Conservation (phyloP, 176 grass and related monocot genomes). For the Zoysia japonica region DNA sequence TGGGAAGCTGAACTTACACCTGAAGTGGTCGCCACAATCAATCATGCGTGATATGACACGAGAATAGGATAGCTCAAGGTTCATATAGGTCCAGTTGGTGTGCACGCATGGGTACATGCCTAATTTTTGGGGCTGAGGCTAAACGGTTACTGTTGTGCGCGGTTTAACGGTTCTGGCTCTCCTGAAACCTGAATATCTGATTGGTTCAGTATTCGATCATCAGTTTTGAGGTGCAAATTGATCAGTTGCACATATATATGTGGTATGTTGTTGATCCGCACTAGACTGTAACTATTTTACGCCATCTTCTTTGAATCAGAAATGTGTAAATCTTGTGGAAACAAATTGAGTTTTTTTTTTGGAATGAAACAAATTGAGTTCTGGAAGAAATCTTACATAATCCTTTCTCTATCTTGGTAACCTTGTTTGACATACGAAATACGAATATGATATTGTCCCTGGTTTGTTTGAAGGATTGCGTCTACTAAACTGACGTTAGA, state of each 20-base stretch:
- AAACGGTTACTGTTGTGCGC: background rate
- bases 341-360: background rate
- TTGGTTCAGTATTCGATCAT: conserved; percentile 1
- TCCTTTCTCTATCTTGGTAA: too few relatives aligned
- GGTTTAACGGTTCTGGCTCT: conserved; percentile 10
- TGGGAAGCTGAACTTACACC: conserved; percentile 76
- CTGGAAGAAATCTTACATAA: too few relatives aligned
- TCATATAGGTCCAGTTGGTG: conserved; percentile 21
- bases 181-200: background rate
- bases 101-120: background rate
- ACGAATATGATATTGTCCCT: too few relatives aligned
- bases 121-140: background rate
- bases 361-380: too few relatives aligned
- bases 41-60: conserved; percentile 56
- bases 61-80: conserved; percentile 19
- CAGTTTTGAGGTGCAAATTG: conserved; percentile 34
- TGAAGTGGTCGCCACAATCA: conserved; percentile 78
- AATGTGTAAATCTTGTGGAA: conserved; percentile 31
- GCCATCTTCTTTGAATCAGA: conserved; percentile 3
- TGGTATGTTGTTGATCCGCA: background rate
- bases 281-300: background rate
- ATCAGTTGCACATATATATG: conserved; percentile 22
- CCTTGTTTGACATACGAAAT: too few relatives aligned
- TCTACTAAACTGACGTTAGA: too few relatives aligned
- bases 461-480: too few relatives aligned